Conservation (phyloP, 2,329 filamentous ascomycete genomes). For the Lasiodiplodia citricola region DNA sequence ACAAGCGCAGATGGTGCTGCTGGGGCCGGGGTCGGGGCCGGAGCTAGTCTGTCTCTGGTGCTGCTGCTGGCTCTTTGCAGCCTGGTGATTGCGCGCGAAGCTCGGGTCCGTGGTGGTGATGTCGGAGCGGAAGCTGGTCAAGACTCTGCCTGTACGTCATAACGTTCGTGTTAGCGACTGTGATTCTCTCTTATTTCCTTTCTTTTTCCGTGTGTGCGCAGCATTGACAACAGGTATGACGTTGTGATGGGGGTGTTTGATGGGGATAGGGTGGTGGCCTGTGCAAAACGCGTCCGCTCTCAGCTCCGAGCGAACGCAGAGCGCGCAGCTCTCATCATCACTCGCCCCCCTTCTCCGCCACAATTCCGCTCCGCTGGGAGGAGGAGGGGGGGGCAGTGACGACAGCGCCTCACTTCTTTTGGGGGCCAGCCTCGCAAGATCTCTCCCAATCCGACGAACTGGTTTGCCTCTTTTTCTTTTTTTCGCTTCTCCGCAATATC, state of each 20-base stretch:
- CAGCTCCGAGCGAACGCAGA: neutral
- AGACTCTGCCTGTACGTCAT: slow-evolving; percentile 5
- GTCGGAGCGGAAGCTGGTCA: slow-evolving; percentile 19
- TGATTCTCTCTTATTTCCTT: neutral
- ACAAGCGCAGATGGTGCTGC: slow-evolving; percentile 9
- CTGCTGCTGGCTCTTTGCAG: neutral
- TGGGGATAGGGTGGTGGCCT: neutral
- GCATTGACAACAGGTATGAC: neutral
- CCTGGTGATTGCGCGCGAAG: slow-evolving; percentile 9
- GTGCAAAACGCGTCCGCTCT: neutral
- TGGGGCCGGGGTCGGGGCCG: neutral
- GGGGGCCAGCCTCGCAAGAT: neutral
- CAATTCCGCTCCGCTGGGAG: neutral
- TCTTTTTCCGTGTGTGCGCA: neutral
- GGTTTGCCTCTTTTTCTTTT: neutral
- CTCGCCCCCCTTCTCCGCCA: neutral
- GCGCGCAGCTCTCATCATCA: no score
- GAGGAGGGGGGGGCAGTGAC: neutral
- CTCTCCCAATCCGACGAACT: neutral
- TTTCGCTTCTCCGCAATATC: neutral
- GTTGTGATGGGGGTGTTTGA: neutral
- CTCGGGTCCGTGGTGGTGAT: slow-evolving; percentile 12
- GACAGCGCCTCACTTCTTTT: neutral
- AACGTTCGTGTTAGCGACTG: slow-evolving; percentile 2
- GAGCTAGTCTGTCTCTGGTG: neutral